Conservation (phyloP, 768 basidiomycete species). For the Butyriboletus loyo region DNA sequence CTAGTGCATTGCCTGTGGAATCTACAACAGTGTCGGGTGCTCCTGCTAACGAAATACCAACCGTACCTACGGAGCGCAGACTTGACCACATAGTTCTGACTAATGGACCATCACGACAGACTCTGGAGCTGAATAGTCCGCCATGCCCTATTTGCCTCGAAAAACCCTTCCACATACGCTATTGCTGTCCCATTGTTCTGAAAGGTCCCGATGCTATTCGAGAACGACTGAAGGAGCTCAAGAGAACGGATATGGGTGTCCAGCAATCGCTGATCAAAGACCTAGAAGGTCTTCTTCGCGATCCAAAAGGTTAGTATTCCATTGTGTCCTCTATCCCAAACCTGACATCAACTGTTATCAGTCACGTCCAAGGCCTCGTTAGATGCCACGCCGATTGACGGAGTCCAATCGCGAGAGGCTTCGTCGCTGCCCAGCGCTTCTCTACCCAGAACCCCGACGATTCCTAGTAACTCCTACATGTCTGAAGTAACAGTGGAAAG, state of each 20-base stretch:
- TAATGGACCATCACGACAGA: background rate
- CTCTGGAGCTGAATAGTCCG: conserved; percentile 2
- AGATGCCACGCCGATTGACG: background rate
- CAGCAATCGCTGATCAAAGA: conserved; percentile 37
- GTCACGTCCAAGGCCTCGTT: background rate
- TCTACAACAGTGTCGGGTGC: background rate
- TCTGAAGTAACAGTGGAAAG: conserved; percentile 38
- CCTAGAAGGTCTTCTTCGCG: conserved; percentile 35
- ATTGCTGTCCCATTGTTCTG: conserved; percentile 46
- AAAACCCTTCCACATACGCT: conserved; percentile 45
- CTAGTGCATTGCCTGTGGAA: background rate
- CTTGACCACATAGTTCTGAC: background rate
- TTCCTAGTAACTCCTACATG: conserved; percentile 32
- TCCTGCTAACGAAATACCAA: background rate
- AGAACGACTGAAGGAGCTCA: conserved; percentile 44
- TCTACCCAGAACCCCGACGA: conserved; percentile 9
- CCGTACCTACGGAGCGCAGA: background rate
- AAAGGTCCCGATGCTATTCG: conserved; percentile 43
- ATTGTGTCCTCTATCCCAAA: background rate
- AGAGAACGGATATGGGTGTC: conserved; percentile 21
- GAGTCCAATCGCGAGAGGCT: background rate
- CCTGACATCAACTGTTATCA: conserved; percentile 12
- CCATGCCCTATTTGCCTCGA: conserved; percentile 47
- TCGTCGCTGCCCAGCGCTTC: background rate
- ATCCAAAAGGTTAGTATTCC: conserved; percentile 26